Evolutionary conservation across 371 early-diverging fungal genomes (phyloP).

Genomic region (Rhizopus stolonifer): DNA sequence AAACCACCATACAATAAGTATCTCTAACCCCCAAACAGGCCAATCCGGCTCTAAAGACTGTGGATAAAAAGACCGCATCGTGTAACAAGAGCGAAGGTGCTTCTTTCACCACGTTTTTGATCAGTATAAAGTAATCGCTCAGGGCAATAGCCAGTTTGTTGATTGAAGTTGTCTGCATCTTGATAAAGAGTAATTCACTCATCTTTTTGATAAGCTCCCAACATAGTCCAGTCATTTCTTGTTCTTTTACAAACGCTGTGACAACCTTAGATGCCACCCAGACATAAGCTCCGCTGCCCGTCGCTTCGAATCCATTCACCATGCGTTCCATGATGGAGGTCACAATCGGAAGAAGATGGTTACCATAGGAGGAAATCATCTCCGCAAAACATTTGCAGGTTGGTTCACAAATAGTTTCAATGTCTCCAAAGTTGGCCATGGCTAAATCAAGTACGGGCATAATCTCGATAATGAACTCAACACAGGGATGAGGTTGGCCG

Average conservation of each 20-base stretch:
- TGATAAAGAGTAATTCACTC: conserved; percentile 15
- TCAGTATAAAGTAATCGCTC: conserved; percentile 70
- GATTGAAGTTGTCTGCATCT: conserved; percentile 26
- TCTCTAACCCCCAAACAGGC: conserved; percentile 64
- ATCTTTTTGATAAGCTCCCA: conserved; percentile 13
- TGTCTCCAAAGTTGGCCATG: conserved; percentile 53
- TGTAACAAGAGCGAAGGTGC: conserved; percentile 58
- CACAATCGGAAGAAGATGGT: conserved; percentile 56
- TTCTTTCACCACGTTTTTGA: conserved; percentile 51
- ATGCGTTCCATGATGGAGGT: conserved; percentile 56
- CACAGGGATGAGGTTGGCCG: conserved; percentile 65
- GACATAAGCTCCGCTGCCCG: conserved; percentile 68
- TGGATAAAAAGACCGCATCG: conserved; percentile 28
- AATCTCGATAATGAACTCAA: conserved; percentile 69
- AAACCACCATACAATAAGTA: conserved; percentile 57
- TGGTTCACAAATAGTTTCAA: conserved; percentile 58
- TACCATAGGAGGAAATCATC: conserved; percentile 60
- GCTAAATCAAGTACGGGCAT: conserved; percentile 76
- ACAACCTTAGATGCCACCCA: conserved; percentile 68
- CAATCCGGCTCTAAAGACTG: conserved; percentile 64
- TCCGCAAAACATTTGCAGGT: conserved; percentile 67
- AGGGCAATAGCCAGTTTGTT: conserved; percentile 66
- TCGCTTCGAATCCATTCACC: conserved; percentile 60
- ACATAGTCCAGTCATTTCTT: conserved; percentile 11
- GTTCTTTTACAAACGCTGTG: conserved; percentile 32